These are phyloP conservation scores for Dipodascus albidus DNA, from an alignment of 805 yeast genomes.

Conservation along the genomic window DNA sequence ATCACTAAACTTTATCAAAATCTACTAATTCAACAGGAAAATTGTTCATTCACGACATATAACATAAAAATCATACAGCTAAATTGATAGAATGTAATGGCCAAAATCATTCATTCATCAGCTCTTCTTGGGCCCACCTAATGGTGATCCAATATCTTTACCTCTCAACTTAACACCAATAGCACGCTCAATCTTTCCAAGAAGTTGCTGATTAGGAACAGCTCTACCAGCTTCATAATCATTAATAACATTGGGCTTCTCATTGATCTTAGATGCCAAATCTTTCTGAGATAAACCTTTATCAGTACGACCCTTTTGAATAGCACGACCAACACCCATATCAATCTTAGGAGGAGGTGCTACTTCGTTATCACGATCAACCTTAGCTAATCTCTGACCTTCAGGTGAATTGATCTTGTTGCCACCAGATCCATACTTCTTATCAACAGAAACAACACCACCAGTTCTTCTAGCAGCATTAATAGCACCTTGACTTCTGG, in stretches of 20 bases:
- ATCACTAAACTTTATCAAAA: too few relatives aligned
- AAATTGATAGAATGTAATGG: not conserved
- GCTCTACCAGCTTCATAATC: slow-evolving; percentile 98
- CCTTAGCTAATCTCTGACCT: slow-evolving; percentile 88
- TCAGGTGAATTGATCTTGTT: slow-evolving; percentile 63
- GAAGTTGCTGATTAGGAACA: slow-evolving; percentile 87
- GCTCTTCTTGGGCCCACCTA: slow-evolving; percentile 37
- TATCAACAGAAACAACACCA: slow-evolving; percentile 78
- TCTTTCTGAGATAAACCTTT: slow-evolving; percentile 91
- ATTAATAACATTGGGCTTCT: slow-evolving; percentile 88
- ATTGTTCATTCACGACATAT: not conserved
- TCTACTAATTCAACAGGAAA: too few relatives aligned
- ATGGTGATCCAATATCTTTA: slow-evolving; percentile 86
- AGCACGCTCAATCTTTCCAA: slow-evolving; percentile 86
- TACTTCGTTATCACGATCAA: slow-evolving; percentile 89
- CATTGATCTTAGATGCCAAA: slow-evolving; percentile 88
- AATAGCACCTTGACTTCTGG: slow-evolving; percentile 63
- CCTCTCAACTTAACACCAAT: slow-evolving; percentile 94
- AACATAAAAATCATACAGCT: not conserved
- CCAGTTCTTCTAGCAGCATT: slow-evolving; percentile 95
- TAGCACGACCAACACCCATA: slow-evolving; percentile 74
- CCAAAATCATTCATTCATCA: not conserved
- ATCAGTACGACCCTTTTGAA: slow-evolving; percentile 74
- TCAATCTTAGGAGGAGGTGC: slow-evolving; percentile 88
- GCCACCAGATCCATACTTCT: slow-evolving; percentile 63